A percentile compares a stretch with the other conserved stretches of the same genome.
Conservation (phyloP, 208 protist species). For the Sergeia podlipaevii region DNA sequence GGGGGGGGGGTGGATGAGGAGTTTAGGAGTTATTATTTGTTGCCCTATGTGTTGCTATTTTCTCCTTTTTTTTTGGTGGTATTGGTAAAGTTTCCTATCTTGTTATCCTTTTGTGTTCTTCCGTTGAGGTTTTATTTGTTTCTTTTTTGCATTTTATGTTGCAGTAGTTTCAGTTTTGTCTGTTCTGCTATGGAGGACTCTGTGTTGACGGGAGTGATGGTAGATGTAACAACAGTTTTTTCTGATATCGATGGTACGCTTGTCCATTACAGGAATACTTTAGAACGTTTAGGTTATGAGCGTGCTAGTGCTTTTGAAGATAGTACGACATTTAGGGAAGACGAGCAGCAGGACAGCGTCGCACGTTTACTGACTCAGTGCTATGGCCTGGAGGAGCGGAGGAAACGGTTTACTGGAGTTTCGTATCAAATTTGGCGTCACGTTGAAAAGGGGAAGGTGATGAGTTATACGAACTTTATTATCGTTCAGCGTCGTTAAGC, state of each 20-base stretch:
- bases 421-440: conserved; percentile 21
- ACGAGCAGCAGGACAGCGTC: neutral
- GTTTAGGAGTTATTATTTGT: too few species aligned
- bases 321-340: neutral
- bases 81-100: too few species aligned
- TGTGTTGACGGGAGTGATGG: conserved; percentile 7
- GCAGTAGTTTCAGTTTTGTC: too few species aligned
- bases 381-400: conserved; percentile 9
- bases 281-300: conserved; percentile 10
- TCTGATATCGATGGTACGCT: conserved; percentile 36
- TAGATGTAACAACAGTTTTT: conserved; percentile 18
- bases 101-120: neutral
- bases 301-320: neutral
- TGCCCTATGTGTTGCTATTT: too few species aligned
- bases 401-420: conserved; percentile 3
- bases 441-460: neutral
- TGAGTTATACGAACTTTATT: conserved; percentile 20
- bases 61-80: too few species aligned
- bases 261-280: conserved; percentile 22
- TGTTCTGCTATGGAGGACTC: too few species aligned
- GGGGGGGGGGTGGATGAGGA: too few species aligned
- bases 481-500: conserved; percentile 9
- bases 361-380: conserved; percentile 9
- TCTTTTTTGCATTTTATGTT: too few species aligned
- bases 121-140: too few species aligned